Evolutionary conservation across 306 rosid species (phyloP), one percentile per base, ranked within the genome.

Genomic region (Fragaria ananassa): DNA sequence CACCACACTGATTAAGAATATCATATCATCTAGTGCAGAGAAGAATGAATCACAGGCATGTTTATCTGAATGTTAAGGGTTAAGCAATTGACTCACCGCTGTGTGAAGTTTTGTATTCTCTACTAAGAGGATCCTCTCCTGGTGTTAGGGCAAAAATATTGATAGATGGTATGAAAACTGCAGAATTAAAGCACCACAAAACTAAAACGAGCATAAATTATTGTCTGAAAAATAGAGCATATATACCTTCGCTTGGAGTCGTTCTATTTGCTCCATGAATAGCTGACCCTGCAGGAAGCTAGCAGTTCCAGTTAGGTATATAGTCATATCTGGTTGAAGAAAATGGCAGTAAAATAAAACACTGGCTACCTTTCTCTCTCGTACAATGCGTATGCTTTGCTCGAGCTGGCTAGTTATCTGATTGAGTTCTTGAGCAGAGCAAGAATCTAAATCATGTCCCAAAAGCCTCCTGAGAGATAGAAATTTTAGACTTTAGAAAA

Each of bases 371-470:
- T 93, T 90, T 79, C 83, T 86, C 25, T 74, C 84, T 78, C 83
- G 76, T 23, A 93, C 68, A 21, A 27, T 61, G 29, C 68, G 21
- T 77, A 93, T 76, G 80, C 92, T 89, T 64, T 4, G 70, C 51
- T 66, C 80, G 50, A 93, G 75, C 80, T 87, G 91, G 68, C 56
- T 34, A 60, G 82, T 85, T 1, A 85, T 63, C 74, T 44, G 80
- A 13, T 74, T 65, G n/a, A 93, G 79, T 78, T 93, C 96, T 54
- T 85, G 81, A 39, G 47, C 19, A 35, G 92, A 82, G 71, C 92
- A 88, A 5, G 80, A 70, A 82, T 60, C 74, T 78, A 85, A 63
- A 37, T 58, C 83, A 56, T 79, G 72, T 68, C 93, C 97, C 82
- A 86, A 65, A 68, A 90, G 78, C 84, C 78, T 87, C 88, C 97